Base-by-base conservation (phyloP, 108 stramenopile species). In the Pseudonitzschia delicatissima region DNA sequence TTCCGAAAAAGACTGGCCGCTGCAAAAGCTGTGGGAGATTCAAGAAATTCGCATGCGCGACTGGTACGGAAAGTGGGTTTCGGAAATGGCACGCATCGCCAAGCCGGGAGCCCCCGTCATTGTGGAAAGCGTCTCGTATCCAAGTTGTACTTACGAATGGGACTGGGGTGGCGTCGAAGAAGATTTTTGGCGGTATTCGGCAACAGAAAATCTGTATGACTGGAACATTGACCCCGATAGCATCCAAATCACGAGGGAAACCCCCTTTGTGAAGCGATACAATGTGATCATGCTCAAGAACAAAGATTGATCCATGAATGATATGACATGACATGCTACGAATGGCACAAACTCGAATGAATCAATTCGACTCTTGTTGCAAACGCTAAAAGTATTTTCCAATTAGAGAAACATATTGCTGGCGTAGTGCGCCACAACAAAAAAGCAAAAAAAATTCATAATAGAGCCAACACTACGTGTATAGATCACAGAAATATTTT, bases 41-140 rank as follows among this genome's bases (percentile, higher is more conserved):
- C 25, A 26, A n/a, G 13, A n/a, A n/a, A 26, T 52, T 5, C 45
- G 25, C n/a, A 77, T 78, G 45, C 40, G 78, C 8, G 74, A 78
- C 3, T 82, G 74, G 69, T 78, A 63, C 39, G 81, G 64, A 0
- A 33, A 45, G 29, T 78, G 77, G 76, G 77, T 82, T 2, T 49
- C 26, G 7, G 72, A 82, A 61, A 70, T 82, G 81, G 55, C 74
- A 23, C 81, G 81, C 12, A 76, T 82, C 52, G 77, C 81, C 45
- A 82, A 78, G 53, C 77, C 74, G 13, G 77, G 81, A 8, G 69
- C 36, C 31, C 69, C 77, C 1, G 57, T 82, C 18, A 68, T 78
- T 33, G 61, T 76, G 2, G 81, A 82, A 47, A 61, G 71, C 49
- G 69, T 72, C 3, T 75, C 77, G 25, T 18, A 17, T 7, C 60